Evolutionary conservation across 768 basidiomycete species (phyloP).

Genomic region (Mycena epipterygia): DNA sequence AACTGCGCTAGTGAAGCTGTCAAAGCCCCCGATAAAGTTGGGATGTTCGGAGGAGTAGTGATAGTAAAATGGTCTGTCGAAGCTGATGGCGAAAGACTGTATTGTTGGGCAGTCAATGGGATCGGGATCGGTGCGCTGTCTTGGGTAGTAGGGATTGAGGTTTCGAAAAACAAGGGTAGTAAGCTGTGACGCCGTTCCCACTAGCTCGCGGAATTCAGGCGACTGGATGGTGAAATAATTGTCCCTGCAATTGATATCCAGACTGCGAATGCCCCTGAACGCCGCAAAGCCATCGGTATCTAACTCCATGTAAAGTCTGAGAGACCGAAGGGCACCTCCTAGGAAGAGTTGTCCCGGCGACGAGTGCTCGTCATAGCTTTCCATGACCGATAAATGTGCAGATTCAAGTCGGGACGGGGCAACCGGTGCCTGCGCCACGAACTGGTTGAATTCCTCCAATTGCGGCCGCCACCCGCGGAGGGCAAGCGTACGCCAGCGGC

Average conservation of each 20-base stretch:
- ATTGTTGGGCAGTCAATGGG: not conserved
- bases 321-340: not conserved
- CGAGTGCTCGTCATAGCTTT: not conserved
- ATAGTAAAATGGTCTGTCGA: not conserved
- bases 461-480: not conserved
- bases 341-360: not conserved
- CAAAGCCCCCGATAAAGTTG: not conserved
- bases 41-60: not conserved
- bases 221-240: too few species aligned
- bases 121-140: not conserved
- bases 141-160: not conserved
- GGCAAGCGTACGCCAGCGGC: constrained; percentile 9
- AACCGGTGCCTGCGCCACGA: not conserved
- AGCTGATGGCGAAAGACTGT: not conserved
- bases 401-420: not conserved
- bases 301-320: not conserved
- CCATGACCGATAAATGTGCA: not conserved
- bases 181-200: not conserved
- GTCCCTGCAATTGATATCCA: not conserved
- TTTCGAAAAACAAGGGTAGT: constrained; percentile 6
- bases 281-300: not conserved
- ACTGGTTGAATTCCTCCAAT: not conserved
- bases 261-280: not conserved
- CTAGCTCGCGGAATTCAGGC: not conserved
- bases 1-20: not conserved